These are phyloP conservation scores for Candolleomyces eurysporus DNA, from an alignment of 768 basidiomycete genomes.

Conservation along the genomic window DNA sequence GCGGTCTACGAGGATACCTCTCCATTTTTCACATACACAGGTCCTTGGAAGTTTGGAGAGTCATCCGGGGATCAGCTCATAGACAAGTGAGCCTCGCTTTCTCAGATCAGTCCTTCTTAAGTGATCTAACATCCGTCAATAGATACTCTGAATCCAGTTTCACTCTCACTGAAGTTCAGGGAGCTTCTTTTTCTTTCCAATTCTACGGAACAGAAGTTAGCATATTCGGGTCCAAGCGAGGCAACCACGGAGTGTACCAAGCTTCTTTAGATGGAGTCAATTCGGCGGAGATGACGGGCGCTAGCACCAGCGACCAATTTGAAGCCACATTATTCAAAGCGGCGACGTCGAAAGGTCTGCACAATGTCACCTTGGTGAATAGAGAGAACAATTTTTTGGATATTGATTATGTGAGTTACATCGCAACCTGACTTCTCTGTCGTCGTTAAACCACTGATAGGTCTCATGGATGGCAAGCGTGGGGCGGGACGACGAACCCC, in stretches of 20 bases:
- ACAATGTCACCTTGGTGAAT: conserved; percentile 16
- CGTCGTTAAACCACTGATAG: conserved; percentile 4
- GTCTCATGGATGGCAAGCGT: conserved; percentile 15
- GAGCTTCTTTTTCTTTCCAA: conserved; percentile 21
- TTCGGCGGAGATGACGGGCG: conserved; percentile 4
- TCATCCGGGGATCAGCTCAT: neutral
- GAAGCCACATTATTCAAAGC: conserved; percentile 14
- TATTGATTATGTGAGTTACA: conserved; percentile 17
- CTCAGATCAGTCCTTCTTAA: neutral
- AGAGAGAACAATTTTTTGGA: conserved; percentile 14
- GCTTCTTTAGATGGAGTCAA: conserved; percentile 13
- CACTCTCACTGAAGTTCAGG: conserved; percentile 23
- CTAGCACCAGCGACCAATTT: conserved; percentile 9
- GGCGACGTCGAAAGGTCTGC: conserved; percentile 5
- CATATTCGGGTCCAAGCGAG: conserved; percentile 17
- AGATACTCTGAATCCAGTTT: conserved; percentile 40
- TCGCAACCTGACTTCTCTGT: neutral
- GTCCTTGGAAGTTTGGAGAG: neutral
- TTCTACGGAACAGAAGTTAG: conserved; percentile 33
- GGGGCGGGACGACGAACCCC: conserved; percentile 15
- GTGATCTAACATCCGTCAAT: too few relatives aligned
- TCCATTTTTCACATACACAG: conserved; percentile 12
- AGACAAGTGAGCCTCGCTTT: neutral
- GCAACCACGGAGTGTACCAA: conserved; percentile 16
- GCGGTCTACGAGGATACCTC: conserved; percentile 9